Base-by-base conservation (phyloP, 2,329 filamentous ascomycete species). In the Botrytis fragariae region DNA sequence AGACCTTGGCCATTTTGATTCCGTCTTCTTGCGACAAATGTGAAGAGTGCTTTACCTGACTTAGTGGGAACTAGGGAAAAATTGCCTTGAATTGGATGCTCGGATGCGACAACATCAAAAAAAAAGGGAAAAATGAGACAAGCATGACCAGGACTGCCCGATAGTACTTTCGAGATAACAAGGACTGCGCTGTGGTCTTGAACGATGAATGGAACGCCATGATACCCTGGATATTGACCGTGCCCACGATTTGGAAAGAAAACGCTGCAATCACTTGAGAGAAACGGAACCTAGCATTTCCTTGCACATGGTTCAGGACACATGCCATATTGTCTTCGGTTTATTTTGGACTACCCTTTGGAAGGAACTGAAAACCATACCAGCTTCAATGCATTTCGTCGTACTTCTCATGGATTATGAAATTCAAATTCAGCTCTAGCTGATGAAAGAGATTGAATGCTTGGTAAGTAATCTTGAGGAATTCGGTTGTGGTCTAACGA, bases 1-100 rank as follows among this genome's bases (percentile, higher is more conserved):
- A 0, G 32, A 22, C 20, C 18, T 39, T 4, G 4, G 1, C 2
- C 1, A 1, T 12, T 42, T 54, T 14, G 2, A n/a, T 7, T 22
- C 25, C 16, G 45, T 20, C 9, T 29, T 54, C 7, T 48, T 25
- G 12, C 18, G 10, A 18, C 2, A 39, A 3, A 9, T 29, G 8
- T 10, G 25, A 8, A 22, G 14, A 29, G 32, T 1, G 2, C 2
- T 22, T 29, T 20, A 8, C 2, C 0, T 4, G 14, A 22, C 20
- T 35, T n/a, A 32, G 9, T 4, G 25, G 29, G 20, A 29, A 51
- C 3, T 12, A 12, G 14, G 29, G 32, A 14, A 20, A 14, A 22
- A n/a, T 9, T 25, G 18, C 0, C 16, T 54, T 37, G 12, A 12
- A 37, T 6, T n/a, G 3, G 18, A 25, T 25, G 32, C 6, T 48